Evolutionary conservation across 2,329 filamentous ascomycete species (phyloP).

Genomic region (Capronia americana): DNA sequence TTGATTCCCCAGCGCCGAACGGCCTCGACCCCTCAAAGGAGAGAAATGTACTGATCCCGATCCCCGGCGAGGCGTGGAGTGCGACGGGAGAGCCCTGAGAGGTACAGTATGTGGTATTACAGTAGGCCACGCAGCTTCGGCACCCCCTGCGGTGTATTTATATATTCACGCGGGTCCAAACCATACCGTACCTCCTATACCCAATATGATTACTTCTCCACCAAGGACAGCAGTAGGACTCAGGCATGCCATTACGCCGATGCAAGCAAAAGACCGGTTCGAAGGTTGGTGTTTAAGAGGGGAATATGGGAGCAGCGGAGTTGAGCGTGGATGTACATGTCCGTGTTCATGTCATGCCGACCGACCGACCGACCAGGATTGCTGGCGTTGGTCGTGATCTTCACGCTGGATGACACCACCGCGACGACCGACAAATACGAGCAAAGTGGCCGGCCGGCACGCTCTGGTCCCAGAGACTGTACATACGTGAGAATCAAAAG

Average conservation of each 20-base stretch:
- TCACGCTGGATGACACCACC: conserved; percentile 24
- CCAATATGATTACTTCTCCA: background rate
- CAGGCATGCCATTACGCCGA: background rate
- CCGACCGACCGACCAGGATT: no score
- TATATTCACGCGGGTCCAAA: conserved; percentile 44
- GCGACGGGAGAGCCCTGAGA: no score
- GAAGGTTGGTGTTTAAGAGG: background rate
- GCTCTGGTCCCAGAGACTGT: no score
- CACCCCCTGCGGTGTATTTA: no score
- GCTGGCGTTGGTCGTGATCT: conserved; percentile 18
- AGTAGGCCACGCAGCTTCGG: no score
- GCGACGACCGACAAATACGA: conserved; percentile 5
- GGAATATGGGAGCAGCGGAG: background rate
- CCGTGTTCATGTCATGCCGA: background rate
- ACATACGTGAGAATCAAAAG: no score
- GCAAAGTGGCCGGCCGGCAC: background rate
- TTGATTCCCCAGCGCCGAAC: no score
- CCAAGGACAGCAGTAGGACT: background rate
- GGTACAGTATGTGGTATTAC: no score
- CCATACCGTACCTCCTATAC: no score
- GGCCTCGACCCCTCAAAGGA: no score
- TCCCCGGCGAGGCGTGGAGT: no score
- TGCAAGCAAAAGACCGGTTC: background rate
- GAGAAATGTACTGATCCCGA: no score
- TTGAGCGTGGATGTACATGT: background rate